Conservation (phyloP, 352 stramenopile species). For the Saprolegnia diclina region DNA sequence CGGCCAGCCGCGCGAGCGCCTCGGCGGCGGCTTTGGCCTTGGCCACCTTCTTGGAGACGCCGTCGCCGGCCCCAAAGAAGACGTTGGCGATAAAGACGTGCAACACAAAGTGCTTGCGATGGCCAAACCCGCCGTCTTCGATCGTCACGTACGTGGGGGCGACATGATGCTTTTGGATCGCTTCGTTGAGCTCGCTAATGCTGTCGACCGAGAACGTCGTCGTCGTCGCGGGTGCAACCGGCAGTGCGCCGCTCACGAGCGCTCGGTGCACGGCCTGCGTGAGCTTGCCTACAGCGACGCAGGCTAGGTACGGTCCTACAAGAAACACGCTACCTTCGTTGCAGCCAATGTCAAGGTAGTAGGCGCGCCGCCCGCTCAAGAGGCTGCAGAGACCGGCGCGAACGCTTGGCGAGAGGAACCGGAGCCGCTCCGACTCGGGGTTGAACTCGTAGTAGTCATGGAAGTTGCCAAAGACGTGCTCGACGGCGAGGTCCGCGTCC, state of each 20-base stretch:
- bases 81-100: conserved; percentile 51
- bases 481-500: conserved; percentile 37
- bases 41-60: conserved; percentile 76
- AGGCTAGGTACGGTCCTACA: no score
- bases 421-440: conserved; percentile 57
- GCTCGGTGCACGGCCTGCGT: conserved; percentile 64
- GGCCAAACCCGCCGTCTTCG: conserved; percentile 47
- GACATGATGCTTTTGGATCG: conserved; percentile 57
- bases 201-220: conserved; percentile 30
- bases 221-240: neutral
- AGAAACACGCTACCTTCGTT: conserved; percentile 84
- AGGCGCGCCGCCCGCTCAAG: conserved; percentile 17
- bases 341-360: conserved; percentile 64
- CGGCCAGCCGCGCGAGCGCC: neutral
- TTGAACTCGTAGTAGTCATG: conserved; percentile 85
- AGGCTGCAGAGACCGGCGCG: conserved; percentile 33
- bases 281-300: conserved; percentile 39
- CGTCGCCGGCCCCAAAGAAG: conserved; percentile 43
- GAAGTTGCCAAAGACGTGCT: conserved; percentile 78
- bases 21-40: conserved; percentile 60
- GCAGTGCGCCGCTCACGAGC: conserved; percentile 33
- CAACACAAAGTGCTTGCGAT: conserved; percentile 56
- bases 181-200: conserved; percentile 62
- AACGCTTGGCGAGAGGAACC: conserved; percentile 56
- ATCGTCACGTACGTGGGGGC: conserved; percentile 51